These are phyloP conservation scores for Populus ilicifolia DNA, from an alignment of 345 rosid genomes.

Conservation along the genomic window DNA sequence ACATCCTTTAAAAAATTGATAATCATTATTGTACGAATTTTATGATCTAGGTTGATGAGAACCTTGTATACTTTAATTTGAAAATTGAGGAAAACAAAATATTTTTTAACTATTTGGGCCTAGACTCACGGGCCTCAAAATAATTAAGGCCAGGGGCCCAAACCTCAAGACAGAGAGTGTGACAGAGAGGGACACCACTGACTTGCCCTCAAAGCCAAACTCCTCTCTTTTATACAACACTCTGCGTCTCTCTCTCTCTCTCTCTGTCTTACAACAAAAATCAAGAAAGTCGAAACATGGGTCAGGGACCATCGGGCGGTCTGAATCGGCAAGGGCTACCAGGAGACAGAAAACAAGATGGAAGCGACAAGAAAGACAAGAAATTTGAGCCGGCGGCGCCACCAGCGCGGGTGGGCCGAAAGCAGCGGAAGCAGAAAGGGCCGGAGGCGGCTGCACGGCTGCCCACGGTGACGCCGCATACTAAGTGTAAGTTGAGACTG, in stretches of 20 bases:
- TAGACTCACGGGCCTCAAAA: too few relatives aligned
- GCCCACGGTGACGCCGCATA: conserved; percentile 74
- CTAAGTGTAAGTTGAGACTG: conserved; percentile 79
- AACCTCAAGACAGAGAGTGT: too few relatives aligned
- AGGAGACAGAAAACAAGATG: conserved; percentile 73
- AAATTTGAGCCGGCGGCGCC: conserved; percentile 92
- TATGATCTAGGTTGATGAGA: too few relatives aligned
- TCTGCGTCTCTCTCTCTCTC: background rate
- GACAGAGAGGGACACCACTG: background rate
- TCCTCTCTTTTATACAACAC: background rate
- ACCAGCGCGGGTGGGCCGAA: conserved; percentile 82
- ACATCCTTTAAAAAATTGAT: too few relatives aligned
- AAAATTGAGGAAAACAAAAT: too few relatives aligned
- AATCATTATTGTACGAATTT: too few relatives aligned
- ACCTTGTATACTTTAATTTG: too few relatives aligned
- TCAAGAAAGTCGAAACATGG: conserved; percentile 37
- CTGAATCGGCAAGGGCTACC: conserved; percentile 55
- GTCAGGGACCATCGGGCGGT: conserved; percentile 92
- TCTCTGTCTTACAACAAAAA: background rate
- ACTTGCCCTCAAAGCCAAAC: conserved; percentile 17
- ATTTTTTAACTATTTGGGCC: background rate
- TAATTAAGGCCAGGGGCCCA: too few relatives aligned
- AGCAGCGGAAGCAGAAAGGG: conserved; percentile 87
- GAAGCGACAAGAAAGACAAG: conserved; percentile 82
- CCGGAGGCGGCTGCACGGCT: conserved; percentile 88